These are phyloP conservation scores for Dryadomyces quercivorus DNA, from an alignment of 2,329 filamentous ascomycete genomes.

Conservation along the genomic window DNA sequence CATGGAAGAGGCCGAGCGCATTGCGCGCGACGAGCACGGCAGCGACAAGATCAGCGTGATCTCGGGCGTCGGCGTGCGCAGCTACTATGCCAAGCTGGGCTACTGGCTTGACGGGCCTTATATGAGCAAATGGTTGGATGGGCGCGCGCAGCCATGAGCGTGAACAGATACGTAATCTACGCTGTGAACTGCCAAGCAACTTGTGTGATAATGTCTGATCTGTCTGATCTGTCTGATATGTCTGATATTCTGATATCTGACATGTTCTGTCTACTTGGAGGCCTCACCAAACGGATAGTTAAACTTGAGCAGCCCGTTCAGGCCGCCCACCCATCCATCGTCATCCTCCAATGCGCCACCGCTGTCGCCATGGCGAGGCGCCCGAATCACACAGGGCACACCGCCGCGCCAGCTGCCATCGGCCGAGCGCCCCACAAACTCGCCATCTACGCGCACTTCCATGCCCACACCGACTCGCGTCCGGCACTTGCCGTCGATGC, in stretches of 20 bases:
- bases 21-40: slow-evolving; percentile 86
- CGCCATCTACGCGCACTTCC: slow-evolving; percentile 82
- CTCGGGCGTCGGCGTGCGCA: slow-evolving; percentile 90
- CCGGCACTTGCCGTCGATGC: slow-evolving; percentile 62
- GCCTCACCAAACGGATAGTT: slow-evolving; percentile 88
- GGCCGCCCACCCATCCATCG: slow-evolving; percentile 90
- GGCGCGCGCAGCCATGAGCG: neutral
- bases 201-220: no score
- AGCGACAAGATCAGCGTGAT: slow-evolving; percentile 94
- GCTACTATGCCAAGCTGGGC: slow-evolving; percentile 86
- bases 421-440: slow-evolving; percentile 50
- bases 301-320: slow-evolving; percentile 91
- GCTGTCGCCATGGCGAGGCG: slow-evolving; percentile 28
- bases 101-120: slow-evolving; percentile 92
- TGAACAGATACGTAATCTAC: neutral
- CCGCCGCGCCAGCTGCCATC: slow-evolving; percentile 54
- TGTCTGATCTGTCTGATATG: no score
- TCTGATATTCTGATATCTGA: no score
- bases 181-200: no score
- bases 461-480: slow-evolving; percentile 59
- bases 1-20: slow-evolving; percentile 97
- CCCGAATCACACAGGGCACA: slow-evolving; percentile 81
- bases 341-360: slow-evolving; percentile 46
- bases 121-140: slow-evolving; percentile 55
- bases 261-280: no score